Evolutionary conservation across 345 rosid genomes (phyloP).

Genomic region (Salix koriyanagi): DNA sequence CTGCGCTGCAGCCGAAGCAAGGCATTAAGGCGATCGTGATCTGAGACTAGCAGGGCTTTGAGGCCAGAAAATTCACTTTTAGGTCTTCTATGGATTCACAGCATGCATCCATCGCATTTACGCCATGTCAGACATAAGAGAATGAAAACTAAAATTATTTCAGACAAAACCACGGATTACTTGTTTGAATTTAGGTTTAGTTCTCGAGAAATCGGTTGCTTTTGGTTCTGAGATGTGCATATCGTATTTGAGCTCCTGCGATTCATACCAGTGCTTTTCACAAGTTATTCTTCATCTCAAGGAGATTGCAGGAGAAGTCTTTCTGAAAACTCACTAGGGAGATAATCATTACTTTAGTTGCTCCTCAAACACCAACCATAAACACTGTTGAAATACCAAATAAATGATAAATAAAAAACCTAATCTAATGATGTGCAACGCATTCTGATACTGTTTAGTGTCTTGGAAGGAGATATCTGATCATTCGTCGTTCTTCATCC

Average conservation of each 20-base stretch:
- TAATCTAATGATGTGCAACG: too few relatives aligned
- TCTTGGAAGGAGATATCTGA: slow-evolving; percentile 50
- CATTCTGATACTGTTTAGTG: background rate
- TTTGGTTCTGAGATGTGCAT: background rate
- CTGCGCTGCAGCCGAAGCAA: background rate
- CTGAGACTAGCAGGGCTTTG: background rate
- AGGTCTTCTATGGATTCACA: background rate
- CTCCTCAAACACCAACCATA: too few relatives aligned
- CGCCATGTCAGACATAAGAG: background rate
- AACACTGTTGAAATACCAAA: too few relatives aligned
- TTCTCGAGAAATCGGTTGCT: background rate
- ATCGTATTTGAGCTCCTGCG: too few relatives aligned
- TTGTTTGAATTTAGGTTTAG: background rate
- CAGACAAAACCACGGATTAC: background rate
- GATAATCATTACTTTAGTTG: too few relatives aligned
- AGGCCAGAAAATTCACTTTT: background rate
- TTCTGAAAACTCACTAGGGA: too few relatives aligned
- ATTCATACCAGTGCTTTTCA: too few relatives aligned
- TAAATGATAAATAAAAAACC: too few relatives aligned
- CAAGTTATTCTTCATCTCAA: too few relatives aligned
- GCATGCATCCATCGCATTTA: background rate
- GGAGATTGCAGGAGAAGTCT: too few relatives aligned
- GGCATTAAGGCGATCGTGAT: too few relatives aligned
- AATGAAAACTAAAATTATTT: background rate
- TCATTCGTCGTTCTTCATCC: slow-evolving; percentile 44